Evolutionary conservation across 1,284 basidiomycete genomes (phyloP), one percentile per base, ranked within the genome.

Genomic region (Puccinia hordei): DNA sequence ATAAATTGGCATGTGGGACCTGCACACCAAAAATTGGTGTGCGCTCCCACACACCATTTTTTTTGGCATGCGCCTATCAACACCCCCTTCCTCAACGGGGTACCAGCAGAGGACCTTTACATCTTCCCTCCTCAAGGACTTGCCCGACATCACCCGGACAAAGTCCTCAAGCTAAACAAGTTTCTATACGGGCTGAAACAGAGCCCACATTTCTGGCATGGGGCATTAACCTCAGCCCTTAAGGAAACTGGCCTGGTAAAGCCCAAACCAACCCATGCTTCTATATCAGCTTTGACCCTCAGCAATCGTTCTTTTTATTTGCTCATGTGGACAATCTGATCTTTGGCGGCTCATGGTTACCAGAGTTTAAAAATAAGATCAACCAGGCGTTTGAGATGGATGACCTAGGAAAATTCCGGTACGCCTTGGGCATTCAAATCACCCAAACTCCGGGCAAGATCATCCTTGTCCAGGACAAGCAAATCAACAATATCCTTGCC

Each of bases 41-140:
- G n/a, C n/a, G n/a, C n/a, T n/a, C n/a, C n/a, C n/a, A n/a, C n/a
- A n/a, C n/a, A n/a, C n/a, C n/a, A n/a, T n/a, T n/a, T n/a, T n/a
- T n/a, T n/a, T n/a, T n/a, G n/a, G n/a, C n/a, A n/a, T n/a, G n/a
- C n/a, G n/a, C n/a, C n/a, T n/a, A n/a, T n/a, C n/a, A n/a, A n/a
- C n/a, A n/a, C n/a, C n/a, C n/a, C n/a, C n/a, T 75, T 75, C 22
- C n/a, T 75, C 1, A 75, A 75, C 19, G n/a, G n/a, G 73, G 51
- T 38, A 27, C 49, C 2, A 73, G 55, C 33, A 38, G n/a, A 22
- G 46, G 57, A 55, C 22, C 51, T 4, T 57, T 73, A 4, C 0
- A 30, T 73, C 2, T 38, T 35, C 24, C 27, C 53, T 3, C 71
- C 71, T 35, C 51, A 4, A 38, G 71, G 71, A 9, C 5, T 73